Percentiles rank a stretch among this genome's conserved stretches.
These are phyloP conservation scores for Rhizopogon rudus DNA, from an alignment of 768 basidiomycete genomes.

Conservation along the genomic window DNA sequence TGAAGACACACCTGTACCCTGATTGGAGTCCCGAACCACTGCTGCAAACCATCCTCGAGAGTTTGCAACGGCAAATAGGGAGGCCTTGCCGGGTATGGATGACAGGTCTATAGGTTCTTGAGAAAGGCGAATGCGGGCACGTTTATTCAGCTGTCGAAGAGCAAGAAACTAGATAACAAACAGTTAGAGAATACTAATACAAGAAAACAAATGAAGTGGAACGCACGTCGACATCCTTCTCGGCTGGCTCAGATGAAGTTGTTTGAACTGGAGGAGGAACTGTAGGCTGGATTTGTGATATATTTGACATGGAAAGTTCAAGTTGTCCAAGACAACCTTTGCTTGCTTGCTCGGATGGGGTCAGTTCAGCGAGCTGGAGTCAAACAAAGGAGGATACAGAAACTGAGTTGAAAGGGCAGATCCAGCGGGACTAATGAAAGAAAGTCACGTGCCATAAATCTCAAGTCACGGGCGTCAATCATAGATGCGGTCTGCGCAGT, in stretches of 20 bases:
- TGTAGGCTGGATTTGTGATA: constrained; percentile 27
- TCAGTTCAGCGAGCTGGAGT: not conserved
- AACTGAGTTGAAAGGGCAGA: too few relatives aligned
- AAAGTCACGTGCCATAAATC: too few relatives aligned
- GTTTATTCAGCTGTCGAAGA: constrained; percentile 47
- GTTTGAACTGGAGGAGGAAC: constrained; percentile 17
- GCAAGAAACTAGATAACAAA: constrained; percentile 30
- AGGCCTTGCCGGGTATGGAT: constrained; percentile 37
- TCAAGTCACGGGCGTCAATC: too few relatives aligned
- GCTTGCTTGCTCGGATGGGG: not conserved
- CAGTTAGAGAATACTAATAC: constrained; percentile 5
- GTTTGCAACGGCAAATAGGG: constrained; percentile 56
- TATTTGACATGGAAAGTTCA: constrained; percentile 19
- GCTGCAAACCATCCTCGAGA: constrained; percentile 69
- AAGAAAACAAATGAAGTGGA: not conserved
- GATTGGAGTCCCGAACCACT: constrained; percentile 32
- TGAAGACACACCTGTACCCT: constrained; percentile 32
- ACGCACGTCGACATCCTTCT: constrained; percentile 28
- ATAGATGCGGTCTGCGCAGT: too few relatives aligned
- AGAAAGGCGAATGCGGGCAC: constrained; percentile 61
- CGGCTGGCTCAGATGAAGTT: constrained; percentile 17
- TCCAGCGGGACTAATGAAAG: too few relatives aligned
- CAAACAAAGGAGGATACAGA: not conserved
- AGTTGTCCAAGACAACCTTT: not conserved
- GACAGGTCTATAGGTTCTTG: constrained; percentile 40